Base-by-base conservation (phyloP, 805 yeast species). In the Isabelozyma heimii region DNA sequence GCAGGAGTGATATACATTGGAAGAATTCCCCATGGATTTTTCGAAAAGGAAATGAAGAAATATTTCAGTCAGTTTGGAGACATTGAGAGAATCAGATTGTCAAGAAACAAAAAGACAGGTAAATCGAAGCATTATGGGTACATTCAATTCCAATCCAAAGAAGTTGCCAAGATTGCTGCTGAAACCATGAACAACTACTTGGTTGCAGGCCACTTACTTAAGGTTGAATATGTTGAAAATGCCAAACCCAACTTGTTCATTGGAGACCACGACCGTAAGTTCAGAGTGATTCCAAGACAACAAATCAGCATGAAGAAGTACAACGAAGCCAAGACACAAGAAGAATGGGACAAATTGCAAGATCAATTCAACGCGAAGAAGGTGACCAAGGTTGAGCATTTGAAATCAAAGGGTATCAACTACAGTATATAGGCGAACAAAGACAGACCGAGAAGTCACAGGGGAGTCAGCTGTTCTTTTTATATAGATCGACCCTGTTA, bases 151-250 rank as follows among this genome's bases (percentile, higher is more conserved):
- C 80, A 78, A 40, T 77, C 82, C 47, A 63, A 66, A 37, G 89
- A 84, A 43, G 95, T 87, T 48, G 97, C 98, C 42, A 79, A 83
- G 57, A 77, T 91, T 52, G 99, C 97, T 3, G 88, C 87, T 52
- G 98, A 94, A 56, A 85, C 97, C 42, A 94, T 94, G 99, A 85
- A 94, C 70, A 94, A 94, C 70, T 94, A 94, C 61, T 77, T 94
- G 53, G 65, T 94, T 42, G 84, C 89, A 72, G 95, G 95, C 6
- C 97, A 92, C 67, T 80, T 91, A 52, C 73, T 94, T 58, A 85
- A 88, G 68, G 76, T 76, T 52, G 68, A 75, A 20, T 62, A 80
- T 14, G 60, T 81, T 43, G 91, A 87, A 37, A 66, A 79, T 43
- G 76, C 81, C 9, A 79, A 82, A 57, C 76, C 80, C 58, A 77